Conservation (phyloP, 2,329 filamentous ascomycete species). For the Knoxdaviesia capensis region DNA sequence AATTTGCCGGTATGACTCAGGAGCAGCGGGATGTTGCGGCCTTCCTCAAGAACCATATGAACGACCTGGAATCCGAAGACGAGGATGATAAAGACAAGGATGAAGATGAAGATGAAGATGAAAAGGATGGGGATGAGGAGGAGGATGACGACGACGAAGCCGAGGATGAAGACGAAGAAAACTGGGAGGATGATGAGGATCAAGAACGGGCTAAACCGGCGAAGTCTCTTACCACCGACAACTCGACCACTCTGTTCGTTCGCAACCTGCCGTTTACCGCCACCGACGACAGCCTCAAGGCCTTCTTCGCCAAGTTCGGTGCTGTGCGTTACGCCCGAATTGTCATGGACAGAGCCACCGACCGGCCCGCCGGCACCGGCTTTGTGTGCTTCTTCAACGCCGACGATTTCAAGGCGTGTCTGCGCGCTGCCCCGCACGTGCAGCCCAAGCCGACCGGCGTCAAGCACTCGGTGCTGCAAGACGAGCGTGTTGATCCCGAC, state of each 20-base stretch:
- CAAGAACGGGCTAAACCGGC: constrained; percentile 23
- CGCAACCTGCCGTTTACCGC: constrained; percentile 85
- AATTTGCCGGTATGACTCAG: constrained; percentile 11
- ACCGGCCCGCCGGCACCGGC: constrained; percentile 74
- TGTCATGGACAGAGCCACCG: constrained; percentile 70
- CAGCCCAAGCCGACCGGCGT: constrained; percentile 15
- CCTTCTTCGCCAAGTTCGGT: constrained; percentile 78
- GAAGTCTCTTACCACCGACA: constrained; percentile 28
- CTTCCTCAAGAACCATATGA: constrained; percentile 36
- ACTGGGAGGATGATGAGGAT: constrained; percentile 23
- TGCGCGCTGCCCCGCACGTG: constrained; percentile 51
- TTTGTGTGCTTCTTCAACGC: constrained; percentile 82
- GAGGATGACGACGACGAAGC: constrained; percentile 25
- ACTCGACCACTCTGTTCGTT: constrained; percentile 68
- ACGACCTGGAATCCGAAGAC: constrained; percentile 36
- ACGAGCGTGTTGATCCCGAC: constrained; percentile 61
- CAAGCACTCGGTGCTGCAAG: constrained; percentile 70
- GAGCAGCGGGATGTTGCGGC: constrained; percentile 21
- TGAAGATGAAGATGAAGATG: constrained; percentile 20
- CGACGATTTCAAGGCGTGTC: constrained; percentile 56
- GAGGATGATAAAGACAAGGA: constrained; percentile 25
- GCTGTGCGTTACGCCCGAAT: constrained; percentile 77
- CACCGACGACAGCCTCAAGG: constrained; percentile 62
- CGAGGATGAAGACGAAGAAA: constrained; percentile 21
- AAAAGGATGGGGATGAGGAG: constrained; percentile 22